Evolutionary conservation across 2,329 filamentous ascomycete genomes (phyloP).

Genomic region (Colletotrichum gigasporum): DNA sequence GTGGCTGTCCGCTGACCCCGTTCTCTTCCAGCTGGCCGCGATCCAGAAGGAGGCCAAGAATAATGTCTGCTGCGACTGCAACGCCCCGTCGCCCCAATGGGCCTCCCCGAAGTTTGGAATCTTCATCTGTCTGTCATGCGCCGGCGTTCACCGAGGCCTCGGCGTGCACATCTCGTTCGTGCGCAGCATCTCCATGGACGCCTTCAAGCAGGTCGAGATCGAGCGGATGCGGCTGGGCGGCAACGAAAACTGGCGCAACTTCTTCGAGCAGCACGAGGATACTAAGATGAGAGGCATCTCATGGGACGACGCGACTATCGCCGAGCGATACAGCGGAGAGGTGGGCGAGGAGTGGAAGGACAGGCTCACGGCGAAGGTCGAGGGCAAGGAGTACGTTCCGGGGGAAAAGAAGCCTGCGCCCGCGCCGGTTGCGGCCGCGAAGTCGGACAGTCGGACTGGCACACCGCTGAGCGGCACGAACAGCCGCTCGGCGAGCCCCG

Average conservation of each 20-base stretch:
- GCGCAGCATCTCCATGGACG: slow-evolving; percentile 97
- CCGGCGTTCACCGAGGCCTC: slow-evolving; percentile 91
- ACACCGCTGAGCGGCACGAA: slow-evolving; percentile 52
- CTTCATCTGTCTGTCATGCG: slow-evolving; percentile 98
- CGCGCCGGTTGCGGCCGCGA: slow-evolving; percentile 41
- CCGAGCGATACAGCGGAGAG: slow-evolving; percentile 88
- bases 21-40: slow-evolving; percentile 74
- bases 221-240: slow-evolving; percentile 93
- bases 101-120: slow-evolving; percentile 96
- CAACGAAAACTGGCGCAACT: slow-evolving; percentile 86
- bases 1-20: slow-evolving; percentile 14
- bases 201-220: slow-evolving; percentile 93
- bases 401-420: slow-evolving; percentile 65
- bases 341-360: slow-evolving; percentile 97
- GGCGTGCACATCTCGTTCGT: slow-evolving; percentile 99
- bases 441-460: slow-evolving; percentile 47
- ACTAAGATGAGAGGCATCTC: slow-evolving; percentile 73
- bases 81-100: slow-evolving; percentile 97
- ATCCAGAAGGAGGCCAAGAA: slow-evolving; percentile 93
- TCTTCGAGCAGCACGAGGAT: slow-evolving; percentile 80
- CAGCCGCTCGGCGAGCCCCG: slow-evolving; percentile 50
- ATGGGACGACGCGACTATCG: slow-evolving; percentile 90
- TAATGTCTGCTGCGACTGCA: slow-evolving; percentile 92
- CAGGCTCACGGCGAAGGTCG: slow-evolving; percentile 84
- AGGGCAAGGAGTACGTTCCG: slow-evolving; percentile 86